A percentile compares a stretch with the other conserved stretches of the same genome.
These are phyloP conservation scores for Sporothrix schenckii DNA, from an alignment of 2,329 filamentous ascomycete genomes.

Conservation along the genomic window DNA sequence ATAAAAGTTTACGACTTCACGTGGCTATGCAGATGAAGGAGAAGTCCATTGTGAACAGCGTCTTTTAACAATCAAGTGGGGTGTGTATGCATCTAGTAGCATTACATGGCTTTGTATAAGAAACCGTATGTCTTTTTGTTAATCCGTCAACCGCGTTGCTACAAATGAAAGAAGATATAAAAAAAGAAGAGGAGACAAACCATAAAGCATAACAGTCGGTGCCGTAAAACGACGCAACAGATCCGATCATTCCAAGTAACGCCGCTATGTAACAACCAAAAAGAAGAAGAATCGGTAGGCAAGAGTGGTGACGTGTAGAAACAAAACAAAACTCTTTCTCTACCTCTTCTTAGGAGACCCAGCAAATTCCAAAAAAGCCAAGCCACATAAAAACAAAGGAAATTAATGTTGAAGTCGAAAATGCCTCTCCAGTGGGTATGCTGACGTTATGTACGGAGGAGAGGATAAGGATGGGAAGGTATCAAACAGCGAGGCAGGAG, in stretches of 20 bases:
- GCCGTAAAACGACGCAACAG: conserved; percentile 27
- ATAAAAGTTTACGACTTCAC: conserved; percentile 2
- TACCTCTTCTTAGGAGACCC: not conserved
- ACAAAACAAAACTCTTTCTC: conserved; percentile 14
- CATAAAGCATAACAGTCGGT: conserved; percentile 31
- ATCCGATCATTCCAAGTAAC: conserved; percentile 30
- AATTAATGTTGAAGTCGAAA: conserved; percentile 16
- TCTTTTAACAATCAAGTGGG: conserved; percentile 18
- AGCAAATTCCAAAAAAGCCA: conserved; percentile 23
- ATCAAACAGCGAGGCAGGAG: conserved; percentile 2
- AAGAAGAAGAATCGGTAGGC: conserved; percentile 28
- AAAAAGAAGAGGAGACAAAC: conserved; percentile 17
- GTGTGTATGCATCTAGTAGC: conserved; percentile 30
- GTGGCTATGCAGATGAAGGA: not conserved
- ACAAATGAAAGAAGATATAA: conserved; percentile 10
- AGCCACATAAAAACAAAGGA: conserved; percentile 20
- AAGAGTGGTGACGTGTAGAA: conserved; percentile 32
- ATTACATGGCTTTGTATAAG: conserved; percentile 26
- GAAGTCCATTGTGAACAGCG: not conserved
- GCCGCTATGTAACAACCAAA: conserved; percentile 31
- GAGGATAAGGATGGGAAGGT: not conserved
- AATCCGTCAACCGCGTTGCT: conserved; percentile 23
- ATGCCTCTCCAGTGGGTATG: conserved; percentile 32
- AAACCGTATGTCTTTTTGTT: conserved; percentile 30
- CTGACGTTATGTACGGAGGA: conserved; percentile 29